These are phyloP conservation scores for Trichosporon coremiiforme DNA, from an alignment of 1,284 basidiomycete genomes.

Conservation along the genomic window DNA sequence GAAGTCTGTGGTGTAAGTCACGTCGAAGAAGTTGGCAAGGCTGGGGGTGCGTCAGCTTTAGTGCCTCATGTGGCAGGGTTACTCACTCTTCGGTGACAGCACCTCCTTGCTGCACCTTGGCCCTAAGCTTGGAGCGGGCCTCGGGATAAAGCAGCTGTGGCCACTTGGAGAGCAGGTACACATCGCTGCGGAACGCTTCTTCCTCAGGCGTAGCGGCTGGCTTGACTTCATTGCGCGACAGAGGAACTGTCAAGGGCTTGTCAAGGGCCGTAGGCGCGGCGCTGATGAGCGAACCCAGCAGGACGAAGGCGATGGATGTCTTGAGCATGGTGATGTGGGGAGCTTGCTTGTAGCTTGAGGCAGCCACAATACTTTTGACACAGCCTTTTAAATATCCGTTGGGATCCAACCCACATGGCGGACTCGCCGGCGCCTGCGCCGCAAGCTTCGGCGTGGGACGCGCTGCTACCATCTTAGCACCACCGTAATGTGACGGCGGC, in stretches of 20 bases:
- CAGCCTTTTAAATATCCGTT: background rate
- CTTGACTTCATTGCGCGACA: background rate
- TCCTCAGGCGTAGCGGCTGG: background rate
- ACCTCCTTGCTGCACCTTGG: background rate
- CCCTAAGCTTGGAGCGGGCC: background rate
- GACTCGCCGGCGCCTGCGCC: background rate
- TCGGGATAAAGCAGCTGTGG: background rate
- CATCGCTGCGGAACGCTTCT: background rate
- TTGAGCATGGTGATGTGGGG: background rate
- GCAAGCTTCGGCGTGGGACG: background rate
- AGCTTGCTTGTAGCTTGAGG: background rate
- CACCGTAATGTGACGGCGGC: background rate
- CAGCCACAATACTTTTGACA: background rate
- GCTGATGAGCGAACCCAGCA: background rate
- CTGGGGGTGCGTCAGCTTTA: constrained; percentile 14
- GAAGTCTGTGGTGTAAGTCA: constrained; percentile 48
- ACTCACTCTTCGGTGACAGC: background rate
- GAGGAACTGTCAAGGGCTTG: background rate
- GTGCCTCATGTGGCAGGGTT: too few relatives aligned
- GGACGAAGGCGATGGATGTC: background rate
- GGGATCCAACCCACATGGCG: background rate
- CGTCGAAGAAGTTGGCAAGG: constrained; percentile 18
- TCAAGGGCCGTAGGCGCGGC: background rate
- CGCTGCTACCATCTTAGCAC: background rate
- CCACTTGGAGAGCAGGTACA: background rate